phyloP scores from a whole-genome alignment of 2,329 filamentous ascomycete species.

The Fusarium metavorans region DNA sequence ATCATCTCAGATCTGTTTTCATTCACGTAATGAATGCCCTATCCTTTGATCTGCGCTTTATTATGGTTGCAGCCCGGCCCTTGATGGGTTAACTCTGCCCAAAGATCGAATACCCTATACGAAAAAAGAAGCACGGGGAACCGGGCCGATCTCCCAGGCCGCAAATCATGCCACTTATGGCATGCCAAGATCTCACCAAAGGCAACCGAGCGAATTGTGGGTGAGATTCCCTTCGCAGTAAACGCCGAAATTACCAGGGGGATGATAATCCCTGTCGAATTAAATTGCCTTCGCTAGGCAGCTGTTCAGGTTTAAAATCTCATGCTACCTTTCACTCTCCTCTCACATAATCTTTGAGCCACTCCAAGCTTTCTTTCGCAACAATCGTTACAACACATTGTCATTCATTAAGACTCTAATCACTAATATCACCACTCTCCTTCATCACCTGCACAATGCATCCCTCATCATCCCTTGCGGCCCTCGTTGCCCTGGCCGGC shows the following conservation, averaged over 20 bases:
- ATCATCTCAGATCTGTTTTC: too few relatives aligned
- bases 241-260: neutral
- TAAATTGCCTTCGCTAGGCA: neutral
- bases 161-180: neutral
- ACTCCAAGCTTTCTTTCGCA: neutral
- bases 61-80: too few relatives aligned
- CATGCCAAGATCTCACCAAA: neutral
- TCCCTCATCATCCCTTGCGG: slow-evolving; percentile 1
- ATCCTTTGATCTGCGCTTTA: too few relatives aligned
- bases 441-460: slow-evolving; percentile 3
- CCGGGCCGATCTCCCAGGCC: neutral
- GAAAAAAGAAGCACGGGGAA: neutral
- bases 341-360: neutral
- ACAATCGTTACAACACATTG: neutral
- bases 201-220: neutral
- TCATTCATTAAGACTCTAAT: neutral
- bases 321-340: neutral
- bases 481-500: slow-evolving; percentile 14
- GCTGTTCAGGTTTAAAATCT: neutral
- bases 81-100: too few relatives aligned
- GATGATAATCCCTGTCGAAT: neutral
- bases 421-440: neutral
- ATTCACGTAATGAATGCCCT: too few relatives aligned
- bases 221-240: neutral
- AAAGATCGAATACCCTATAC: too few relatives aligned